Evolutionary conservation across 2,329 filamentous ascomycete species (phyloP), one percentile per base, ranked within the genome.

Genomic region (Davidsoniella neocaledoniae): DNA sequence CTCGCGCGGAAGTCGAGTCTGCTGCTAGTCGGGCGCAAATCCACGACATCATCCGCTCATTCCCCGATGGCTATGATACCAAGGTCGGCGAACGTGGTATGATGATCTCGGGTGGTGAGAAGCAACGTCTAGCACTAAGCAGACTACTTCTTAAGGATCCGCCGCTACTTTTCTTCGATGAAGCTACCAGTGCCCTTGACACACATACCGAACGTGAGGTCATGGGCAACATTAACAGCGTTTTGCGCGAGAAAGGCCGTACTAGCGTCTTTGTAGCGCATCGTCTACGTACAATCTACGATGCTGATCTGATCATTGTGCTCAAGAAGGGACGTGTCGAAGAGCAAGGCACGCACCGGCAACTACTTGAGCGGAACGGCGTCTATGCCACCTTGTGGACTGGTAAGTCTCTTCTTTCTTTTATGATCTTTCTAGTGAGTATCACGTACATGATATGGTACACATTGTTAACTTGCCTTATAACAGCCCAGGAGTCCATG

Each of bases 241-340:
- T 96, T 48, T 68, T 96, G 49, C 83, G 82, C 57, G 88, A 94
- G 59, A 94, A 94, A 68, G 71, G 71, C 2, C 76, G 88, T 51
- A 96, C 91, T 0, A 95, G 87, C 57, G 85, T 98, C 1, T 96
- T 96, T 61, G 83, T 98, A 4, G 91, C 91, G 5, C 91, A 96
- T 64, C 76, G 91, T 16, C 67, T 98, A 53, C 77, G 90, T 48
- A 96, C 91, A 0, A 95, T 98, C 56, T 94, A 85, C 59, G 91
- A 96, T 59, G 85, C 85, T 38, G 84, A 96, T 64, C 69, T 88
- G 58, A 96, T 96, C 57, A 88, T 96, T 58, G 91, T 96, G 37
- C 68, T 96, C 51, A 82, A 81, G 61, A 80, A 84, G 53, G 91
- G 91, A 0, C 70, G 69, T 12, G 87, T 96, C n/a, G 86, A 81